Percentiles rank a stretch among this genome's conserved stretches.
phyloP scores from a whole-genome alignment of 164 flowering plant species.

The Kalanchoe fedtschenkoi region DNA sequence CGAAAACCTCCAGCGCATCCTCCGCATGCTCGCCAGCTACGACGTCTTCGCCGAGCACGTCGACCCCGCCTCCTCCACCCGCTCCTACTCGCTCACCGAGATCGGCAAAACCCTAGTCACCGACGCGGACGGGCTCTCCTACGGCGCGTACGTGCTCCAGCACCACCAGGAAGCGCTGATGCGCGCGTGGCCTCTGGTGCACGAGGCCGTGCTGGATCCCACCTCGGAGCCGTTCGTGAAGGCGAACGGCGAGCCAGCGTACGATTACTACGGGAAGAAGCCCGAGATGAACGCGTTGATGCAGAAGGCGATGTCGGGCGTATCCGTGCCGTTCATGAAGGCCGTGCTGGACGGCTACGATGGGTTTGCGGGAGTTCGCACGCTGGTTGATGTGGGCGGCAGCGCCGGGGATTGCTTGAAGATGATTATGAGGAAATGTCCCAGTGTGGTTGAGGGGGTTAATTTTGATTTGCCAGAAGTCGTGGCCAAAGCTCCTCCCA shows the following conservation, averaged over 20 bases:
- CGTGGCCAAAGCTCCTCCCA: constrained; percentile 46
- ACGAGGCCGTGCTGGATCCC: constrained; percentile 50
- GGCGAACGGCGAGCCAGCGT: constrained; percentile 60
- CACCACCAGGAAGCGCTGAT: constrained; percentile 67
- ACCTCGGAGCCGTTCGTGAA: constrained; percentile 44
- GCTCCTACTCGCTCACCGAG: constrained; percentile 51
- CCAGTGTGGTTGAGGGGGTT: constrained; percentile 35
- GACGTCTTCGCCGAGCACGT: constrained; percentile 50
- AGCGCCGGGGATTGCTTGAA: constrained; percentile 66
- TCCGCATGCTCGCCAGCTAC: constrained; percentile 55
- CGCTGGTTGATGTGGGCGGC: constrained; percentile 71
- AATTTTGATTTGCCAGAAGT: constrained; percentile 79
- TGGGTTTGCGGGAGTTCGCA: constrained; percentile 40
- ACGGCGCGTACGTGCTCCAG: constrained; percentile 57
- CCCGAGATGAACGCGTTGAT: constrained; percentile 67
- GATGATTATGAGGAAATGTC: constrained; percentile 42
- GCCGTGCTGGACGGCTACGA: constrained; percentile 48
- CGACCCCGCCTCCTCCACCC: constrained; percentile 9
- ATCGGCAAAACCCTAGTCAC: constrained; percentile 48
- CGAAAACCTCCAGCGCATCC: constrained; percentile 57
- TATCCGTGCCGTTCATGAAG: constrained; percentile 68
- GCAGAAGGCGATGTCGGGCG: constrained; percentile 68
- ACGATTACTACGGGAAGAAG: constrained; percentile 39
- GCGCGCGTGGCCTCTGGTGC: constrained; percentile 49
- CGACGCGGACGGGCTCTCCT: constrained; percentile 47